Evolutionary conservation across 2,329 filamentous ascomycete genomes (phyloP).

Genomic region (Pyrenophora seminiperda): DNA sequence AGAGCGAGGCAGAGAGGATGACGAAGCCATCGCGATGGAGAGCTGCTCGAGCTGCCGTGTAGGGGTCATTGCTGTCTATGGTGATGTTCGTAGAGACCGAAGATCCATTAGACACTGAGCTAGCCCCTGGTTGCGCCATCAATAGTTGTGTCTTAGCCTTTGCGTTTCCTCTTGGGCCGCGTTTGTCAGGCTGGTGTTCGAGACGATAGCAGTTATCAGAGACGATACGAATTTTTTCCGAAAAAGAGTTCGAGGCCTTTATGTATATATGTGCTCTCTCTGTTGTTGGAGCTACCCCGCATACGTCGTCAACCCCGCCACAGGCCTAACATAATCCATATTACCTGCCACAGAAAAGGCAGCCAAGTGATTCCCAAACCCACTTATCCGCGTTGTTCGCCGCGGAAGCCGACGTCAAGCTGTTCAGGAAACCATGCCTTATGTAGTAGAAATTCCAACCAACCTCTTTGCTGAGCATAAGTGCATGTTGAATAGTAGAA

Average conservation of each 20-base stretch:
- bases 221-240: neutral
- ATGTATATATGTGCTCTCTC: neutral
- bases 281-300: constrained; percentile 7
- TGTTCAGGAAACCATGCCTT: neutral
- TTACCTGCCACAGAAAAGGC: too few species aligned
- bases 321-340: neutral
- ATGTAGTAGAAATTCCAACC: neutral
- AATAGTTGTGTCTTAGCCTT: constrained; percentile 15
- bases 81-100: constrained; percentile 14
- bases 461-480: neutral
- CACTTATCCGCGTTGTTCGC: too few species aligned
- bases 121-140: constrained; percentile 15
- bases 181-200: constrained; percentile 19
- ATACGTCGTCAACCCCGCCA: constrained; percentile 1
- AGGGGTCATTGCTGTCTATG: constrained; percentile 26
- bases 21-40: constrained; percentile 78
- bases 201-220: constrained; percentile 3
- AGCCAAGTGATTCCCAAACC: too few species aligned
- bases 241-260: neutral
- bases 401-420: too few species aligned
- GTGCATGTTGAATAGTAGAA: neutral
- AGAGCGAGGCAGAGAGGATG: constrained; percentile 68
- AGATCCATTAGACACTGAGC: constrained; percentile 1
- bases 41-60: constrained; percentile 50
- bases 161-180: constrained; percentile 15